Percentiles rank a stretch among this genome's conserved stretches.
phyloP scores from a whole-genome alignment of 768 basidiomycete species.

The Exsudoporus frostii region DNA sequence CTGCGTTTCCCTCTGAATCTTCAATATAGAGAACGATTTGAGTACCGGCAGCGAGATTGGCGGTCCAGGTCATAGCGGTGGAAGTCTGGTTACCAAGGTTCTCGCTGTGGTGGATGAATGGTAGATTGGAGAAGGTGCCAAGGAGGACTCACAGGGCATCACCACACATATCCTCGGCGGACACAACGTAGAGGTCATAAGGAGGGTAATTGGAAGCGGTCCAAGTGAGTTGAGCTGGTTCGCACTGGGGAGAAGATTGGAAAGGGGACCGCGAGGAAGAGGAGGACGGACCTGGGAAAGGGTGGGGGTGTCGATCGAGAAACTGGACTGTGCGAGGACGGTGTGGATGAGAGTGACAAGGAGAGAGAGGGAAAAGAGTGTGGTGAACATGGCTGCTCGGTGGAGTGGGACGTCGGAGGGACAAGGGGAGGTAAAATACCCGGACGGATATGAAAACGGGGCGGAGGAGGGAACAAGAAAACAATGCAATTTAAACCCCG shows the following conservation, averaged over 20 bases:
- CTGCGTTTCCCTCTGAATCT: constrained; percentile 55
- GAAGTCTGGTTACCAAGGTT: constrained; percentile 57
- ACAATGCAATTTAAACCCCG: constrained; percentile 20
- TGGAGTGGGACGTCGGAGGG: background rate
- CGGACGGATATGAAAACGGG: constrained; percentile 15
- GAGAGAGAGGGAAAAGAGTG: constrained; percentile 74
- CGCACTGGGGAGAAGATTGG: constrained; percentile 45
- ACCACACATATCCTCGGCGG: constrained; percentile 54
- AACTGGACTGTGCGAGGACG: constrained; percentile 45
- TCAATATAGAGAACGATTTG: constrained; percentile 50
- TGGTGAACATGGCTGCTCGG: constrained; percentile 62
- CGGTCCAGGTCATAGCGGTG: constrained; percentile 40
- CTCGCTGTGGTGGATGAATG: constrained; percentile 37
- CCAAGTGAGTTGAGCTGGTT: constrained; percentile 45
- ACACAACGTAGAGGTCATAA: constrained; percentile 58
- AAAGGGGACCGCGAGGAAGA: background rate
- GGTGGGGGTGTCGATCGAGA: constrained; percentile 50
- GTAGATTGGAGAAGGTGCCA: background rate
- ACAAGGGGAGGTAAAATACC: constrained; percentile 8
- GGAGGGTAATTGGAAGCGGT: constrained; percentile 37
- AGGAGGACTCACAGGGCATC: constrained; percentile 48
- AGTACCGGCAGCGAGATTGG: constrained; percentile 44
- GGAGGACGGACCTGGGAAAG: constrained; percentile 48
- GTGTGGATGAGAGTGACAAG: constrained; percentile 51
- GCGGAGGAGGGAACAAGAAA: background rate